Base-by-base conservation (phyloP, 768 basidiomycete species). In the Pluteus cervinus region DNA sequence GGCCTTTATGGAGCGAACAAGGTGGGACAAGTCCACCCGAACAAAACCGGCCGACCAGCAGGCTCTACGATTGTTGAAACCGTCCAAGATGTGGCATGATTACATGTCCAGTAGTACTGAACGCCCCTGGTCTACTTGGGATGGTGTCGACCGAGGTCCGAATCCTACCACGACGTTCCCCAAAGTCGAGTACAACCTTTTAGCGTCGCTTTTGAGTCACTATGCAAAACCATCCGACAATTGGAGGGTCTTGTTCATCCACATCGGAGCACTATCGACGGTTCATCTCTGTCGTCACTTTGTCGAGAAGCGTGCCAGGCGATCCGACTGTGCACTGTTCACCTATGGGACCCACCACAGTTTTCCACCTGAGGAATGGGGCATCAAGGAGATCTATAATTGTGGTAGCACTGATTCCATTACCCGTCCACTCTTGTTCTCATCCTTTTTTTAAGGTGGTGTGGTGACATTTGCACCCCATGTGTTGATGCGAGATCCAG, bases 381-480 rank as follows among this genome's bases (percentile, higher is more conserved):
- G 71, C n/a, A 47, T 86, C 6, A 66, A 69, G 22, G 79, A 81
- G 44, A 71, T 88, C 8, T 86, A 75, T 49, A 80, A 81, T 25
- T 54, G 74, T 40, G 86, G 86, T 85, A 50, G 71, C 55, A 9
- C 11, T 18, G 2, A 22, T 26, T 18, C 31, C 25, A 20, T 20
- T 24, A 24, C 16, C 17, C 33, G 10, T 26, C 25, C 8, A 20
- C 3, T 17, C 14, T 20, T 20, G 4, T 31, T 26, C 23, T 15
- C 10, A 18, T 37, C 15, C 14, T 24, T 45, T 20, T 20, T 24
- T 39, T 4, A 41, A 88, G 86, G 86, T 33, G 86, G 86, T 3
- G 57, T 88, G 43, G 68, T 79, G 2, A 85, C 84, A 2, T 82
- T 88, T 41, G 81, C 79, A 12, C 69, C 85, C 1, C 61, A 61